Percentiles rank a stretch among this genome's conserved stretches.
Evolutionary conservation across 345 rosid genomes (phyloP).

Genomic region (Gossypium turneri): DNA sequence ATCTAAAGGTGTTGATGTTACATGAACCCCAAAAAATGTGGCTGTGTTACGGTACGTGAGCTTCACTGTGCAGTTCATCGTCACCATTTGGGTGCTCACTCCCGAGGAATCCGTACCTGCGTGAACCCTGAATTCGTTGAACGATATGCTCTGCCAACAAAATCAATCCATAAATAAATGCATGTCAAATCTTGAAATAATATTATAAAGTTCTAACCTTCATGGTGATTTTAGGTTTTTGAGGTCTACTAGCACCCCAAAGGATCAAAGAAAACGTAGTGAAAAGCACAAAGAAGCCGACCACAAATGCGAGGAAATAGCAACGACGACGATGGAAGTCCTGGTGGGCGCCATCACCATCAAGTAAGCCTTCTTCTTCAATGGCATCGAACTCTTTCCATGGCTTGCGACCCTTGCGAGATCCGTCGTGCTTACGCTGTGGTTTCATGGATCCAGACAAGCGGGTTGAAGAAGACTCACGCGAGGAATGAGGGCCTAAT

Average conservation of each 20-base stretch:
- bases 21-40: constrained; percentile 65
- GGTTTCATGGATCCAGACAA: constrained; percentile 52
- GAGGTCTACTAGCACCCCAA: constrained; percentile 68
- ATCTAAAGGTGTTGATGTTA: constrained; percentile 52
- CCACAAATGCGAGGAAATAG: constrained; percentile 47
- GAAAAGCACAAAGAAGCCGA: constrained; percentile 51
- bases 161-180: neutral
- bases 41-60: constrained; percentile 55
- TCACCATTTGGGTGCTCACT: constrained; percentile 62
- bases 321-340: constrained; percentile 40
- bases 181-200: neutral
- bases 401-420: constrained; percentile 24
- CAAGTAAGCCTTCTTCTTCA: constrained; percentile 67
- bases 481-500: constrained; percentile 58
- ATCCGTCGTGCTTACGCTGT: constrained; percentile 25
- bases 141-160: constrained; percentile 40
- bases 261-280: constrained; percentile 51
- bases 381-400: constrained; percentile 64
- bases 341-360: constrained; percentile 20
- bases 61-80: constrained; percentile 55
- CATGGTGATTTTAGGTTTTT: constrained; percentile 57
- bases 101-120: constrained; percentile 65
- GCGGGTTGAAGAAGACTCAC: constrained; percentile 64
- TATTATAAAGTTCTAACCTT: constrained; percentile 33
- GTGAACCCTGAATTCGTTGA: constrained; percentile 54